These are phyloP conservation scores for Drosera spatulata DNA, from an alignment of 179 eudicot genomes.

Conservation along the genomic window DNA sequence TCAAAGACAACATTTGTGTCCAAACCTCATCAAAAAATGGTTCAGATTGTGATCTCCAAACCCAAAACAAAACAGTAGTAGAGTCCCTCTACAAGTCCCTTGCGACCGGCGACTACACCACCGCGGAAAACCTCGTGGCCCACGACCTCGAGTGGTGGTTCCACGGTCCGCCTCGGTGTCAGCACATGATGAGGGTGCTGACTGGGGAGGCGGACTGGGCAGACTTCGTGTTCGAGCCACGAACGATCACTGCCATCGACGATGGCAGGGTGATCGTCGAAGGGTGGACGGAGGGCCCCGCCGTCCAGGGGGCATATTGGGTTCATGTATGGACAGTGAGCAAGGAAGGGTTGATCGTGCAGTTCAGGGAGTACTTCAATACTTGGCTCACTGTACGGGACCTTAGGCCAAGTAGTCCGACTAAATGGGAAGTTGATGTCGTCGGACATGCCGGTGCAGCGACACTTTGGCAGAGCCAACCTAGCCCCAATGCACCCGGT, in stretches of 20 bases:
- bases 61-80: slow-evolving; percentile 30
- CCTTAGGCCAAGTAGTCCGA: slow-evolving; percentile 15
- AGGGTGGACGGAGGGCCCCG: slow-evolving; percentile 51
- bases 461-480: slow-evolving; percentile 63
- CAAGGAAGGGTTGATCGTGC: slow-evolving; percentile 39
- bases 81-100: slow-evolving; percentile 39
- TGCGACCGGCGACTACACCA: slow-evolving; percentile 22
- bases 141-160: slow-evolving; percentile 82
- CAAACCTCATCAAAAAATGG: not conserved
- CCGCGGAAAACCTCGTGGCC: slow-evolving; percentile 27
- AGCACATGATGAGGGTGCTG: slow-evolving; percentile 69
- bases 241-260: slow-evolving; percentile 33
- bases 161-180: slow-evolving; percentile 72
- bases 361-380: slow-evolving; percentile 67
- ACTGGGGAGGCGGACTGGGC: slow-evolving; percentile 34
- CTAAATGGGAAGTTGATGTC: slow-evolving; percentile 3
- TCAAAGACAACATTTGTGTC: no score
- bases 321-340: slow-evolving; percentile 71
- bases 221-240: slow-evolving; percentile 45
- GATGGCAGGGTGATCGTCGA: slow-evolving; percentile 47
- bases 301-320: slow-evolving; percentile 37
- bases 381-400: slow-evolving; percentile 57
- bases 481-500: slow-evolving; percentile 10
- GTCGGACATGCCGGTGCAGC: slow-evolving; percentile 3
- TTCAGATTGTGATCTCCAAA: slow-evolving; percentile 1